These are phyloP conservation scores for Lasiodiplodia theobromae DNA, from an alignment of 2,329 filamentous ascomycete species.

Conservation along the genomic window DNA sequence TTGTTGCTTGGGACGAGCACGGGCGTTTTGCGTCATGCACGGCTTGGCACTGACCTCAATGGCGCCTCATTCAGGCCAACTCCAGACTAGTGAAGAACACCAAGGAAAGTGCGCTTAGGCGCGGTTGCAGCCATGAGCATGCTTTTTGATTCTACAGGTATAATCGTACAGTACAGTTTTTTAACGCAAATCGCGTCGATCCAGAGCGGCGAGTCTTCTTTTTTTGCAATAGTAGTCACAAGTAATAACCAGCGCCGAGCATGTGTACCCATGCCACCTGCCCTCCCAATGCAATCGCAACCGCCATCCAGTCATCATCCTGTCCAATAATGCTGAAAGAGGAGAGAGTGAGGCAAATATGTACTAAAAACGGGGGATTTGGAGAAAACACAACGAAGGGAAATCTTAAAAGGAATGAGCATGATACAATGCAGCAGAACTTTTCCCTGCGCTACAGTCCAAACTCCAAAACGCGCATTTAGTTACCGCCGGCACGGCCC, in stretches of 20 bases:
- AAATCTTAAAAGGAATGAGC: not conserved
- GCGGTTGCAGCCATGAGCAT: not conserved
- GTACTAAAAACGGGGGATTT: conserved; percentile 5
- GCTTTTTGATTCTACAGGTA: conserved; percentile 19
- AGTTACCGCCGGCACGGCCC: conserved; percentile 29
- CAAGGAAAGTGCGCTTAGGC: not conserved
- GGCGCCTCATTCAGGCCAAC: not conserved
- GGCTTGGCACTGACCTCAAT: not conserved
- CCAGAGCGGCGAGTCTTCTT: conserved; percentile 28
- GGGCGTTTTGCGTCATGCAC: conserved; percentile 20
- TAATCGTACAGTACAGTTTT: conserved; percentile 19
- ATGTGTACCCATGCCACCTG: conserved; percentile 26
- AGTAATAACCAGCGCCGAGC: conserved; percentile 19
- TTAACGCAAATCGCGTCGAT: conserved; percentile 3
- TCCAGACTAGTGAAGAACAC: not conserved
- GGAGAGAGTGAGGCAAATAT: conserved; percentile 18
- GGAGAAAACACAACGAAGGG: conserved; percentile 6
- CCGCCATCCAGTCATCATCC: conserved; percentile 6
- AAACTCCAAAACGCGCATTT: conserved; percentile 14
- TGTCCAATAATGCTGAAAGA: conserved; percentile 23
- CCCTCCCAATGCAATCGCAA: conserved; percentile 28
- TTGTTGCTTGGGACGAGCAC: conserved; percentile 10
- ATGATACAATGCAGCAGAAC: conserved; percentile 22
- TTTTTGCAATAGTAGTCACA: conserved; percentile 10
- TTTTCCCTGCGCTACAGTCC: conserved; percentile 13